These are phyloP conservation scores for Talaromyces sp. DNA, from an alignment of 2,329 filamentous ascomycete genomes.

Conservation along the genomic window DNA sequence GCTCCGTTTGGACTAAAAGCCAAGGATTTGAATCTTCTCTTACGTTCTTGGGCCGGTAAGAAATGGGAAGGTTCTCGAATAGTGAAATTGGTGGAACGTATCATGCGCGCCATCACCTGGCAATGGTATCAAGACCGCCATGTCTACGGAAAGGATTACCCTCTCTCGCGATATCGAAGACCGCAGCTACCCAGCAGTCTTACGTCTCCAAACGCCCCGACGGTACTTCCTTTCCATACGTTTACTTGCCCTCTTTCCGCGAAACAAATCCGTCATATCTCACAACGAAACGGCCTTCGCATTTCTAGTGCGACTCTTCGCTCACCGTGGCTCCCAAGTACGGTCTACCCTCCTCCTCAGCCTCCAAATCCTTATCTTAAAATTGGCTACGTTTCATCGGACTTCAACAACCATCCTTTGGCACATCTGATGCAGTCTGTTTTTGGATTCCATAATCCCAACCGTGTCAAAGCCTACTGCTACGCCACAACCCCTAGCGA, in stretches of 20 bases:
- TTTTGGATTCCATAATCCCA: constrained; percentile 79
- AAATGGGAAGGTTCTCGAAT: constrained; percentile 86
- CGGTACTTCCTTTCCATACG: constrained; percentile 93
- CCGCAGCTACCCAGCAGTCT: constrained; percentile 69
- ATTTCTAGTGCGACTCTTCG: constrained; percentile 88
- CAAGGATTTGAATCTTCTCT: constrained; percentile 29
- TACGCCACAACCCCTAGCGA: constrained; percentile 94
- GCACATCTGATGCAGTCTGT: constrained; percentile 99
- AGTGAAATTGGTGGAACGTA: constrained; percentile 77
- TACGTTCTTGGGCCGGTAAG: constrained; percentile 62
- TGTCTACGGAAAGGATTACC: constrained; percentile 54
- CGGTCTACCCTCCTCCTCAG: constrained; percentile 77
- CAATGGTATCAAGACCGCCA: constrained; percentile 85
- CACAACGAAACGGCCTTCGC: constrained; percentile 85
- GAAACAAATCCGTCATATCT: constrained; percentile 87
- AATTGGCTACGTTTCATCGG: constrained; percentile 92
- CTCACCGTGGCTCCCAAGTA: constrained; percentile 75
- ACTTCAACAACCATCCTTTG: constrained; percentile 97
- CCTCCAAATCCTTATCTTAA: constrained; percentile 81
- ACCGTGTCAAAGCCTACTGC: constrained; percentile 76
- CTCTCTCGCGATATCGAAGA: constrained; percentile 59
- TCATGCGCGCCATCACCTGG: constrained; percentile 70
- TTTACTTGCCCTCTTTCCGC: constrained; percentile 93
- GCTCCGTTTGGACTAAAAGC: constrained; percentile 21
- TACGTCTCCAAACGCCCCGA: constrained; percentile 79